These are phyloP conservation scores for Lecanosticta acicola DNA, from an alignment of 2,329 filamentous ascomycete species.

Conservation along the genomic window DNA sequence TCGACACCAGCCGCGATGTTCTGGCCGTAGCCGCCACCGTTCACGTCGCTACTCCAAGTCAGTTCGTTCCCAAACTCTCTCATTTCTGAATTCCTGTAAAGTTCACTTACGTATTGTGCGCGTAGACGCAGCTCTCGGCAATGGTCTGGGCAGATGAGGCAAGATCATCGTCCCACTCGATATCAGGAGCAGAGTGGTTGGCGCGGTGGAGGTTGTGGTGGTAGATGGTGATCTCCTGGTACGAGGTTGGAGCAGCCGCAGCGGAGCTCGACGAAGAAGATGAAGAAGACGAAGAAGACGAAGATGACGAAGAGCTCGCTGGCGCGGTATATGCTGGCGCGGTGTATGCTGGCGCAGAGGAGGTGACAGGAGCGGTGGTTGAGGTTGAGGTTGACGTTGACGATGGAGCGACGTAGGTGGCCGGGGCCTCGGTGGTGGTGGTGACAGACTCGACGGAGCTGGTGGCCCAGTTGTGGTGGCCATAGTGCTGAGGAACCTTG, in stretches of 20 bases:
- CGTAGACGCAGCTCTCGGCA: constrained; percentile 64
- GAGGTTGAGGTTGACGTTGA: constrained; percentile 3
- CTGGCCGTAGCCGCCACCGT: constrained; percentile 71
- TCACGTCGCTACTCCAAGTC: constrained; percentile 42
- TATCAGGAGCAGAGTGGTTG: constrained; percentile 65
- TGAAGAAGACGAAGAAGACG: neutral
- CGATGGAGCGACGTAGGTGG: constrained; percentile 12
- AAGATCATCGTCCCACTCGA: constrained; percentile 62
- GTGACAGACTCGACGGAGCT: neutral
- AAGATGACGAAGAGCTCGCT: too few relatives aligned
- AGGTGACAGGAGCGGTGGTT: constrained; percentile 1
- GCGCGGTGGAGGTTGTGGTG: constrained; percentile 82
- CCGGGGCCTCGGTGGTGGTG: constrained; percentile 3
- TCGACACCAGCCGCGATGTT: constrained; percentile 72
- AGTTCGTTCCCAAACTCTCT: too few relatives aligned
- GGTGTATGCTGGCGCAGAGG: constrained; percentile 2
- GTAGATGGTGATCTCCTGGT: constrained; percentile 48
- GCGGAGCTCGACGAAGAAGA: constrained; percentile 6
- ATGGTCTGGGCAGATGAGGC: constrained; percentile 58
- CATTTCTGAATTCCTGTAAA: too few relatives aligned
- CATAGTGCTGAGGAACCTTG: constrained; percentile 16
- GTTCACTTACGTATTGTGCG: constrained; percentile 65
- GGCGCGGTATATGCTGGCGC: too few relatives aligned
- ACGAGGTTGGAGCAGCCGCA: constrained; percentile 25
- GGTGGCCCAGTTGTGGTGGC: constrained; percentile 16